Evolutionary conservation across 768 basidiomycete genomes (phyloP).

Genomic region (Amanita subjunquillea): DNA sequence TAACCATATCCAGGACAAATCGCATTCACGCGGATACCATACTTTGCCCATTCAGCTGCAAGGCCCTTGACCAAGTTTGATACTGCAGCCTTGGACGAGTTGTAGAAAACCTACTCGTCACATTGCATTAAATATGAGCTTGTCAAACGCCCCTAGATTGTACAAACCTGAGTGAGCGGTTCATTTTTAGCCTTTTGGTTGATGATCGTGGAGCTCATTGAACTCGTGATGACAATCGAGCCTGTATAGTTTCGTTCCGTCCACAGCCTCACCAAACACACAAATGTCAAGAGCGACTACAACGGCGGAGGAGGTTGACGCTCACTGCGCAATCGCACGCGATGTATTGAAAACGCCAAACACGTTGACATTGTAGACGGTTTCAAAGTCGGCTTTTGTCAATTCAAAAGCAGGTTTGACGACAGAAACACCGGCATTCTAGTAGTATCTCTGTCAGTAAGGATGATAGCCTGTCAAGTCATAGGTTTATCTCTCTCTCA

Average conservation of each 20-base stretch:
- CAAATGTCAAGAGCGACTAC: background rate
- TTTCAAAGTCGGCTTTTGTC: conserved; percentile 41
- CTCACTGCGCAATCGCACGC: conserved; percentile 45
- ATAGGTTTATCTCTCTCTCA: conserved; percentile 13
- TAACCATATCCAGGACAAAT: conserved; percentile 52
- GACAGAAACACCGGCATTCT: conserved; percentile 57
- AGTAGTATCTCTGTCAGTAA: conserved; percentile 9
- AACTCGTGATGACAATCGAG: conserved; percentile 55
- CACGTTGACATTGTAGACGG: conserved; percentile 50
- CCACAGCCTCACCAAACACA: conserved; percentile 30
- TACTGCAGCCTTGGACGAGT: conserved; percentile 51
- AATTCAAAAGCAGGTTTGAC: conserved; percentile 54
- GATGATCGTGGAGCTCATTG: conserved; percentile 61
- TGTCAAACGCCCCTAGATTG: background rate
- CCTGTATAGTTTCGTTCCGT: conserved; percentile 23
- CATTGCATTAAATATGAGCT: background rate
- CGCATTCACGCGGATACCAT: conserved; percentile 47
- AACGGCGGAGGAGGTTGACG: background rate
- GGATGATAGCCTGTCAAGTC: background rate
- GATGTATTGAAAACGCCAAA: conserved; percentile 58
- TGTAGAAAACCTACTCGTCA: conserved; percentile 40
- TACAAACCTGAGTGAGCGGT: conserved; percentile 39
- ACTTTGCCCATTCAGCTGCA: conserved; percentile 51
- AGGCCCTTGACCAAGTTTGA: conserved; percentile 40
- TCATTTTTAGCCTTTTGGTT: conserved; percentile 35